A percentile compares a stretch with the other conserved stretches of the same genome.
Evolutionary conservation across 768 basidiomycete species (phyloP).

Genomic region (Mycena sanguinolenta): DNA sequence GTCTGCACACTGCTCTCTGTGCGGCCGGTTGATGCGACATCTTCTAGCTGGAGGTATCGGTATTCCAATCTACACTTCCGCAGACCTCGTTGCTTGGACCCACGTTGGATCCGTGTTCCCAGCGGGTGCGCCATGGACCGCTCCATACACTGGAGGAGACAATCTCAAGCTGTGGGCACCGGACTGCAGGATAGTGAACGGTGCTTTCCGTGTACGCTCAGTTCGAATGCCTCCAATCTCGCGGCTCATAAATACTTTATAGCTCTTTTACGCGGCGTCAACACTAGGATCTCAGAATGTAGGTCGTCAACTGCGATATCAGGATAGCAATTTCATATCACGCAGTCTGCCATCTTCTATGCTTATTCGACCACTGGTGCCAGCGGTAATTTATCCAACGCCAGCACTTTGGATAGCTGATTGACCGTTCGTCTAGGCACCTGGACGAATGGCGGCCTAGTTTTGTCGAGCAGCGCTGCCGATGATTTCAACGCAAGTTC

Average conservation of each 20-base stretch:
- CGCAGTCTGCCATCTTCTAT: neutral
- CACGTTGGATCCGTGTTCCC: neutral
- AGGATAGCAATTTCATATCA: neutral
- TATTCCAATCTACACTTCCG: neutral
- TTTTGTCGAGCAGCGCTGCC: neutral
- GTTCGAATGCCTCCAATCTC: neutral
- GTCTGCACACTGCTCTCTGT: neutral
- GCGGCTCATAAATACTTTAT: neutral
- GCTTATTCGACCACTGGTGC: neutral
- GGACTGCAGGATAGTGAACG: neutral
- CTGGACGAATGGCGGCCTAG: constrained; percentile 1
- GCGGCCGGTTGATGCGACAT: neutral
- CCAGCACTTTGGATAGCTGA: neutral
- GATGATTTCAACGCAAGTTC: neutral
- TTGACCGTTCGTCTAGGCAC: neutral
- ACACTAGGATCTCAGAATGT: neutral
- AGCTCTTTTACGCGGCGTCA: neutral
- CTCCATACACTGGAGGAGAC: neutral
- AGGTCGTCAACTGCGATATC: neutral
- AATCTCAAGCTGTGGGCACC: neutral
- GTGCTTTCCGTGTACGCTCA: neutral
- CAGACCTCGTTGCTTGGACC: neutral
- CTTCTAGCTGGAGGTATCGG: neutral
- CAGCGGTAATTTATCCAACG: neutral
- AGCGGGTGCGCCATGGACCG: neutral